Evolutionary conservation across 2,329 filamentous ascomycete species (phyloP).

Genomic region (Hymenoscyphus occultus): DNA sequence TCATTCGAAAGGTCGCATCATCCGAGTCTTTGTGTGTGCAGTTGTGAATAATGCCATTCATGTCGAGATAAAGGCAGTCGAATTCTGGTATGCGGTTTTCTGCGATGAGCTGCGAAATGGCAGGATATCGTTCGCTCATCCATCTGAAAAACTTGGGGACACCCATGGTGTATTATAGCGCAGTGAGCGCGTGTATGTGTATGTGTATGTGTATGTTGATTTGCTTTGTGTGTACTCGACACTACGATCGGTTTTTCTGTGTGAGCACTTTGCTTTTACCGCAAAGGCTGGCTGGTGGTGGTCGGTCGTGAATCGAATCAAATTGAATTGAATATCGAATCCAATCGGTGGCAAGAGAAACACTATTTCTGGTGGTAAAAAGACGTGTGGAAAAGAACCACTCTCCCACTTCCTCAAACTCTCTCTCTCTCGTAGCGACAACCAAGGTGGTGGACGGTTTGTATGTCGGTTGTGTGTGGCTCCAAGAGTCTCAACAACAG

Average conservation of each 20-base stretch:
- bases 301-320: constrained; percentile 6
- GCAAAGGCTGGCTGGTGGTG: constrained; percentile 22
- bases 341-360: neutral
- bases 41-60: constrained; percentile 99
- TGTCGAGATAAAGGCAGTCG: constrained; percentile 93
- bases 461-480: constrained; percentile 23
- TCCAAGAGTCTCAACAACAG: neutral
- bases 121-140: constrained; percentile 98
- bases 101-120: constrained; percentile 96
- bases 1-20: constrained; percentile 86
- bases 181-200: constrained; percentile 16
- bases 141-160: constrained; percentile 64
- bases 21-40: constrained; percentile 97
- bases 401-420: constrained; percentile 10
- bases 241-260: constrained; percentile 14
- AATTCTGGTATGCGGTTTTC: constrained; percentile 99
- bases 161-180: constrained; percentile 40
- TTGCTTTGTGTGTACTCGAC: constrained; percentile 10
- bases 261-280: constrained; percentile 31
- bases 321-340: neutral
- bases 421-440: constrained; percentile 14
- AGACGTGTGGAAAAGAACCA: constrained; percentile 12
- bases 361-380: neutral
- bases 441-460: constrained; percentile 7
- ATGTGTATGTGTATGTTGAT: constrained; percentile 11